Evolutionary conservation across 306 rosid species (phyloP).

Genomic region (Lathyrus tuberosus): DNA sequence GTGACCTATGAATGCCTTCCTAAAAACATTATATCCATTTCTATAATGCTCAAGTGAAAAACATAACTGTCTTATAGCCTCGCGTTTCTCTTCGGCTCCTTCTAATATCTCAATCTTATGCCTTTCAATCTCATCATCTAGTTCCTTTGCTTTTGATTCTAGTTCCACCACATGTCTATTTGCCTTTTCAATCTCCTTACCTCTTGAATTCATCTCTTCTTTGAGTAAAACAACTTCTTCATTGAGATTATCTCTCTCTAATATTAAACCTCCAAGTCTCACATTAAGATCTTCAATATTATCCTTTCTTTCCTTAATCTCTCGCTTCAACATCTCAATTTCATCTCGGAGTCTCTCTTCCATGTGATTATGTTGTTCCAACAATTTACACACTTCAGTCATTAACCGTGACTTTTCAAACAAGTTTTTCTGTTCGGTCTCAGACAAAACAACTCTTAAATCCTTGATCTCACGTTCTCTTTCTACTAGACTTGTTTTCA

Average conservation of each 20-base stretch:
- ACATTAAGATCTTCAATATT: constrained; percentile 41
- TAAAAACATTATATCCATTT: constrained; percentile 54
- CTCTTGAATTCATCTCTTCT: constrained; percentile 48
- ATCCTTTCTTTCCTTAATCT: constrained; percentile 42
- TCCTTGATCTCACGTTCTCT: constrained; percentile 68
- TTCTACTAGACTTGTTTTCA: constrained; percentile 60
- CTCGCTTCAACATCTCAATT: constrained; percentile 51
- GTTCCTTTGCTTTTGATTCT: constrained; percentile 44
- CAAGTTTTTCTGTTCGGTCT: constrained; percentile 71
- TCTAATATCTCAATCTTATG: constrained; percentile 58
- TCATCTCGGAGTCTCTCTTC: constrained; percentile 55
- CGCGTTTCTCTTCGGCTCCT: constrained; percentile 88
- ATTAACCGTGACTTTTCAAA: constrained; percentile 72
- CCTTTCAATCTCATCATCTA: constrained; percentile 71
- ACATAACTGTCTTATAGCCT: constrained; percentile 90
- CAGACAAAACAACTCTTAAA: constrained; percentile 64
- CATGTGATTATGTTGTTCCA: constrained; percentile 43
- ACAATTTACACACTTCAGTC: constrained; percentile 65
- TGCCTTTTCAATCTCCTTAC: constrained; percentile 44
- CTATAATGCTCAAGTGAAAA: constrained; percentile 84
- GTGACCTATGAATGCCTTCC: constrained; percentile 52
- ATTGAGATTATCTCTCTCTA: constrained; percentile 54
- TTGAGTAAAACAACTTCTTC: constrained; percentile 44
- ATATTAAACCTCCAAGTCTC: constrained; percentile 44
- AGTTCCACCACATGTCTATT: constrained; percentile 51